Evolutionary conservation across 257 asterid genomes (phyloP).

Genomic region (Nicotiana knightiana): DNA sequence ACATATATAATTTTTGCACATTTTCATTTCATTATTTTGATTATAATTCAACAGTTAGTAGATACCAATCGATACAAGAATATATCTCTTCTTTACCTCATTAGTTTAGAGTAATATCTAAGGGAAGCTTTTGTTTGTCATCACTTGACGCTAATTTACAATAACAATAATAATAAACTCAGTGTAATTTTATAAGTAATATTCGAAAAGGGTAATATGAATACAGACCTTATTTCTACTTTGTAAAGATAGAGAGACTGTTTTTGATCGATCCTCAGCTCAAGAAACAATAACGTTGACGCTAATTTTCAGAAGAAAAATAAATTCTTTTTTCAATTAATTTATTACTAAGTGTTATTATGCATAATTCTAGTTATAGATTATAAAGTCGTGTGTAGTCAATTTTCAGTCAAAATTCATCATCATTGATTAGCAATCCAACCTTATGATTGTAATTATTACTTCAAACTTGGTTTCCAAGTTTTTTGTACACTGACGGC

Average conservation of each 20-base stretch:
- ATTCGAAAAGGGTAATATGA: fast-evolving
- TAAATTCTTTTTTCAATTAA: not conserved
- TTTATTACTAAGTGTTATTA: not conserved
- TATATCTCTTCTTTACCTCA: not conserved
- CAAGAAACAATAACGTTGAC: no score
- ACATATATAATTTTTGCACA: no score
- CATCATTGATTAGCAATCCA: not conserved
- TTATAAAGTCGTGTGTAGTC: not conserved
- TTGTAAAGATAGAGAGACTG: no score
- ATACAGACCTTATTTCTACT: fast-evolving
- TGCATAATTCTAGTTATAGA: not conserved
- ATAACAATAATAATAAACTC: no score
- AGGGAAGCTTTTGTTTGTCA: not conserved
- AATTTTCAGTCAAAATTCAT: not conserved
- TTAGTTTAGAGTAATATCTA: no score
- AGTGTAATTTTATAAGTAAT: no score
- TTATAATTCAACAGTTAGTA: no score
- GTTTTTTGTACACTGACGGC: not conserved
- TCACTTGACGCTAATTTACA: not conserved
- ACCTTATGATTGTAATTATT: not conserved
- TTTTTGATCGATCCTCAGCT: no score
- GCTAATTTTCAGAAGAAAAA: not conserved
- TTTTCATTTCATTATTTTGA: no score
- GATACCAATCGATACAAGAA: not conserved
- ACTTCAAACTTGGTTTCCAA: not conserved